phyloP scores from a whole-genome alignment of 805 yeast genomes.

The Saturnispora diversa region DNA sequence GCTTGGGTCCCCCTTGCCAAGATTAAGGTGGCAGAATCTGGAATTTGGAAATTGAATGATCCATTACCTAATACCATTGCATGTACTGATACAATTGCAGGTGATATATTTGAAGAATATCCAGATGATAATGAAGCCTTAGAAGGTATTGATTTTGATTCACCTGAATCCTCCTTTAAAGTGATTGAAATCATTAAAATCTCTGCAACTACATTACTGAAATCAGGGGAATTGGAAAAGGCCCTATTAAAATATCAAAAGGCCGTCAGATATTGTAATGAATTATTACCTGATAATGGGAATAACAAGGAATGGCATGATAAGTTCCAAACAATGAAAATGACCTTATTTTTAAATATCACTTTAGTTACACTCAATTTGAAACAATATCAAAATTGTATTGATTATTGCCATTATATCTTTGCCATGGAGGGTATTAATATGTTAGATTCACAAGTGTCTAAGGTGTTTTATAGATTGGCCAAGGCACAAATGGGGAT shows the following conservation, averaged over 20 bases:
- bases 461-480: slow-evolving; percentile 26
- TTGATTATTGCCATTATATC: slow-evolving; percentile 47
- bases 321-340: slow-evolving; percentile 44
- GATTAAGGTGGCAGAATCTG: slow-evolving; percentile 50
- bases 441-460: slow-evolving; percentile 21
- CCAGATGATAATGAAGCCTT: slow-evolving; percentile 63
- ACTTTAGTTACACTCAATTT: slow-evolving; percentile 46
- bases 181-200: slow-evolving; percentile 54
- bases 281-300: slow-evolving; percentile 62
- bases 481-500: slow-evolving; percentile 30
- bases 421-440: slow-evolving; percentile 38
- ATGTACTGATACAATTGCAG: slow-evolving; percentile 51
- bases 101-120: slow-evolving; percentile 66
- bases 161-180: slow-evolving; percentile 36
- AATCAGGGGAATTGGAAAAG: slow-evolving; percentile 40
- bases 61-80: slow-evolving; percentile 56
- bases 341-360: slow-evolving; percentile 48
- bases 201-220: slow-evolving; percentile 56
- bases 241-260: slow-evolving; percentile 60
- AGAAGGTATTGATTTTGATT: slow-evolving; percentile 43
- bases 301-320: slow-evolving; percentile 44
- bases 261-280: slow-evolving; percentile 61
- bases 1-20: slow-evolving; percentile 33
- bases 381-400: slow-evolving; percentile 39
- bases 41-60: slow-evolving; percentile 49